Evolutionary conservation across 352 stramenopile species (phyloP).

Genomic region (Phytophthora cajani): DNA sequence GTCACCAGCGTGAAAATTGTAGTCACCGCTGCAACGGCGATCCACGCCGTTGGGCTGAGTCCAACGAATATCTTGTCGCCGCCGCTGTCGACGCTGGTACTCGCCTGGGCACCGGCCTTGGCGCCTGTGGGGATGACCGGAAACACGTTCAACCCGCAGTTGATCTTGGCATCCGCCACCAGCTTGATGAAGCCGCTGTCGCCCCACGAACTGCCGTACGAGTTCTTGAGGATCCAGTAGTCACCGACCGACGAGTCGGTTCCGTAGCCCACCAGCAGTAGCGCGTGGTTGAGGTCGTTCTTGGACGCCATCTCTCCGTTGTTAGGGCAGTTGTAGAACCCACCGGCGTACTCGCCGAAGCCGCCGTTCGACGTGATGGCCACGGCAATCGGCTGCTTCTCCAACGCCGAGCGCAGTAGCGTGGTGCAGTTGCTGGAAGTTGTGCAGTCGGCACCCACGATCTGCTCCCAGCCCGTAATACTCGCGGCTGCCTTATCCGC

Average conservation of each 20-base stretch:
- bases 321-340: constrained; percentile 81
- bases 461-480: constrained; percentile 75
- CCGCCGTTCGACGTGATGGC: constrained; percentile 76
- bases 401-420: constrained; percentile 63
- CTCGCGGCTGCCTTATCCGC: constrained; percentile 61
- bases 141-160: constrained; percentile 85
- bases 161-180: constrained; percentile 71
- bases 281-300: constrained; percentile 78
- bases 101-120: constrained; percentile 48
- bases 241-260: constrained; percentile 61
- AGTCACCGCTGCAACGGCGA: constrained; percentile 54
- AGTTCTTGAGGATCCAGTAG: constrained; percentile 90
- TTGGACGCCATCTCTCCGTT: constrained; percentile 66
- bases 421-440: constrained; percentile 54
- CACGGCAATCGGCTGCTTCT: constrained; percentile 76
- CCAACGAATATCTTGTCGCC: constrained; percentile 70
- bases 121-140: constrained; percentile 73
- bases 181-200: constrained; percentile 70
- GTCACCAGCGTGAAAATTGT: constrained; percentile 56
- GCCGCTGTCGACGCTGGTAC: constrained; percentile 64
- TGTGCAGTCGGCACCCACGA: constrained; percentile 67
- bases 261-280: constrained; percentile 81
- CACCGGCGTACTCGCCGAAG: constrained; percentile 76
- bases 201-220: constrained; percentile 76
- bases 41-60: constrained; percentile 61